Percentiles rank a stretch among this genome's conserved stretches.
These are phyloP conservation scores for Adansonia rubrostipa DNA, from an alignment of 441 rosid genomes.

Conservation along the genomic window DNA sequence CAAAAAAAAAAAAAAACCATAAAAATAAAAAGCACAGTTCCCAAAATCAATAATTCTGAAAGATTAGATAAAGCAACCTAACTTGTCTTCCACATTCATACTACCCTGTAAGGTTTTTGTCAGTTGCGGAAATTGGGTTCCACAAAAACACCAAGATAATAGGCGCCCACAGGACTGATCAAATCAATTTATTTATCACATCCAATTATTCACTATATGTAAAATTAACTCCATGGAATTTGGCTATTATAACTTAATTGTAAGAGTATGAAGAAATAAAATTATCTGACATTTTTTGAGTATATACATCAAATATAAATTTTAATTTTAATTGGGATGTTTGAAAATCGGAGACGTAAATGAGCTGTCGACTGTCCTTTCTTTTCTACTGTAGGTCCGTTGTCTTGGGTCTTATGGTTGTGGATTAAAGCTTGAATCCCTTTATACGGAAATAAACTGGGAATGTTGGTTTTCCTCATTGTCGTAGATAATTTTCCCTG, in stretches of 20 bases:
- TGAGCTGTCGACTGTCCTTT: neutral
- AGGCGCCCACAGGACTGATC: neutral
- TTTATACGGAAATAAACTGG: neutral
- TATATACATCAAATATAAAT: too few relatives aligned
- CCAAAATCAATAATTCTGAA: constrained; percentile 10
- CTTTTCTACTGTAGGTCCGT: neutral
- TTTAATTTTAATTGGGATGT: neutral
- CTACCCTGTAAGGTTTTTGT: constrained; percentile 14
- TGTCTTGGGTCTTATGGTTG: neutral
- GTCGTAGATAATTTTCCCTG: constrained; percentile 13
- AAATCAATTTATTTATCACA: neutral
- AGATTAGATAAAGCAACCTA: constrained; percentile 11
- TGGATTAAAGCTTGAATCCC: neutral
- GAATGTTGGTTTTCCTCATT: neutral
- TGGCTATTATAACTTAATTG: neutral
- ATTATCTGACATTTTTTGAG: neutral
- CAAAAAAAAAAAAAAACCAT: too few relatives aligned
- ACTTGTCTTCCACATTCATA: constrained; percentile 2
- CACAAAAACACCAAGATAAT: neutral
- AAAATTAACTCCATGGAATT: neutral
- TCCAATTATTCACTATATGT: neutral
- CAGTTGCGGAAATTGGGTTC: constrained; percentile 23
- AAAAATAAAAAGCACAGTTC: too few relatives aligned
- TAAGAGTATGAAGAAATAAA: neutral
- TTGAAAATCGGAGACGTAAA: neutral